Evolutionary conservation across 192 early-diverging fungal species (phyloP).

Genomic region (Rhizophagus clarus): DNA sequence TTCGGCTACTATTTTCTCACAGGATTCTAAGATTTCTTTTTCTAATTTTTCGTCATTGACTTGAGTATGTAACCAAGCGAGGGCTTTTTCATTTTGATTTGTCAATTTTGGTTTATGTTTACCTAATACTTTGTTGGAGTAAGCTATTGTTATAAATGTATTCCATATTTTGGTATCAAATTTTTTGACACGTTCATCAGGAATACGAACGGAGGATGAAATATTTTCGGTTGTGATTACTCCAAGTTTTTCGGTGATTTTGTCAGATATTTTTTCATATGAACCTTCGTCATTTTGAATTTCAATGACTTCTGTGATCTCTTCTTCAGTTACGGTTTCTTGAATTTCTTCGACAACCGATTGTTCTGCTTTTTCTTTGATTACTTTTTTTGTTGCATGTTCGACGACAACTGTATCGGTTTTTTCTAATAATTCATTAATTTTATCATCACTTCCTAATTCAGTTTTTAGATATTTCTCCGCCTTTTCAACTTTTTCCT

Average conservation of each 20-base stretch:
- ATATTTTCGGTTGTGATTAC: neutral
- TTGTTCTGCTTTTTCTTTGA: neutral
- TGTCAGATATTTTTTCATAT: neutral
- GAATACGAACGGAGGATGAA: too few relatives aligned
- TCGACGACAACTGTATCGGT: neutral
- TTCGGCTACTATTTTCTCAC: too few relatives aligned
- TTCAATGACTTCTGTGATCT: neutral
- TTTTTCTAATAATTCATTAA: neutral
- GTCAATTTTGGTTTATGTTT: too few relatives aligned
- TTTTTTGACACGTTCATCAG: too few relatives aligned
- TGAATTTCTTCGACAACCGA: neutral
- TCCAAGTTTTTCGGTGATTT: neutral
- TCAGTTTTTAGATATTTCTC: neutral
- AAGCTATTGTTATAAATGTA: too few relatives aligned
- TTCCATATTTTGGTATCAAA: too few relatives aligned
- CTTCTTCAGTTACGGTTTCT: neutral
- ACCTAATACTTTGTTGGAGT: too few relatives aligned
- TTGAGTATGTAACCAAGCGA: too few relatives aligned
- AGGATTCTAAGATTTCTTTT: too few relatives aligned
- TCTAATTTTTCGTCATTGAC: too few relatives aligned
- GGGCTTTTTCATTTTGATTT: too few relatives aligned
- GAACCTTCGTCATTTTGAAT: neutral
- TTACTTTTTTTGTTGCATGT: neutral
- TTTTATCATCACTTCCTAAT: neutral
- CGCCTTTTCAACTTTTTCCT: neutral